Conservation (phyloP, 2,329 filamentous ascomycete species). For the Microcyclospora pomicola region DNA sequence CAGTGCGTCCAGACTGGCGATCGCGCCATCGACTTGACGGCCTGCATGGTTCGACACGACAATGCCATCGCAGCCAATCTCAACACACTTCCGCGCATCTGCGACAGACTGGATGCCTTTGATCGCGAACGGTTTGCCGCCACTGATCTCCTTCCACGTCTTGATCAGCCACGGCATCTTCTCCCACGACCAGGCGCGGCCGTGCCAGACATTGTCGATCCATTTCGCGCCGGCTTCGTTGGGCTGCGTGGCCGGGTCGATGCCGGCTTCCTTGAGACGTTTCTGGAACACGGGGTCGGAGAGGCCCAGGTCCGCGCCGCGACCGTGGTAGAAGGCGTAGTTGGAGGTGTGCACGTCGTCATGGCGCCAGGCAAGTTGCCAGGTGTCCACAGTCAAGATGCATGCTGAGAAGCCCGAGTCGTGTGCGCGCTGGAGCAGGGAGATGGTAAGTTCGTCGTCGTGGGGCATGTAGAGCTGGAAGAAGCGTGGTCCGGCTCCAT, state of each 20-base stretch:
- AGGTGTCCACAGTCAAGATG: slow-evolving; percentile 50
- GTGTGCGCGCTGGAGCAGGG: slow-evolving; percentile 41
- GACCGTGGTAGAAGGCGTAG: slow-evolving; percentile 49
- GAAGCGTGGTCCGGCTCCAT: slow-evolving; percentile 40
- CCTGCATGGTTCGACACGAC: slow-evolving; percentile 60
- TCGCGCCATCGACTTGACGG: slow-evolving; percentile 47
- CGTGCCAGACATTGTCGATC: slow-evolving; percentile 54
- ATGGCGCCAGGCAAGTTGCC: slow-evolving; percentile 49
- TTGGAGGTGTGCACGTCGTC: slow-evolving; percentile 43
- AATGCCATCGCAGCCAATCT: slow-evolving; percentile 51
- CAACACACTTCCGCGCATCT: slow-evolving; percentile 48
- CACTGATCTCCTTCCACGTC: slow-evolving; percentile 40
- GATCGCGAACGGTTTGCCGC: slow-evolving; percentile 45
- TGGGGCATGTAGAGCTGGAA: slow-evolving; percentile 53
- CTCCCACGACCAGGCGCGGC: slow-evolving; percentile 49
- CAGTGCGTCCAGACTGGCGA: slow-evolving; percentile 45
- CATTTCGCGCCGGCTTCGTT: slow-evolving; percentile 45
- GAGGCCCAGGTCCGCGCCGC: slow-evolving; percentile 45
- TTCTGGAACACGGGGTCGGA: slow-evolving; percentile 46
- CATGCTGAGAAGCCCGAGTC: slow-evolving; percentile 42
- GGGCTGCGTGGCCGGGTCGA: slow-evolving; percentile 39
- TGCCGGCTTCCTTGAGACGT: slow-evolving; percentile 36
- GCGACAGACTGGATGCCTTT: slow-evolving; percentile 57
- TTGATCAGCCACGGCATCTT: slow-evolving; percentile 52
- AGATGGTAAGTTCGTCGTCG: slow-evolving; percentile 45